Evolutionary conservation across 805 yeast species (phyloP), one percentile per base, ranked within the genome.

Genomic region (Spathaspora hagerdaliae): DNA sequence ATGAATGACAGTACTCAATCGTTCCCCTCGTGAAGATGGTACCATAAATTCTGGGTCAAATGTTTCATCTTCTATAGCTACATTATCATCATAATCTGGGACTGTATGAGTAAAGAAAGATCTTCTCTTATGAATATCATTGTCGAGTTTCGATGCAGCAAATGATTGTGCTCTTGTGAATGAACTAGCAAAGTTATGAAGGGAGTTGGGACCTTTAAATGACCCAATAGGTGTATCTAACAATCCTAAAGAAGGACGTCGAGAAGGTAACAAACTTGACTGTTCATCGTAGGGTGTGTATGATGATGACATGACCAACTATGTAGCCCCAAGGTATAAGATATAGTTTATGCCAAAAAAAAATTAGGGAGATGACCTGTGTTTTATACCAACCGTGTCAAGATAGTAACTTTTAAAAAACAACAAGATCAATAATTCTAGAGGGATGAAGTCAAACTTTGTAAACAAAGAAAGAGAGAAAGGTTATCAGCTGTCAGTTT

Each of bases 151-250:
- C 26, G 62, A 59, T 10, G 81, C 77, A 41, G 77, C 72, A 60
- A 75, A 78, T 2, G 89, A 79, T 60, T 87, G 92, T 1, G 96
- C 94, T 59, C 96, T 75, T 35, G 81, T 77, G 57, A 76, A 81
- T 0, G 96, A 87, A 11, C 87, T 79, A 1, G 95, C 95, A 65
- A 88, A 88, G 45, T 86, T 81, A 47, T 83, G 81, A 36, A 88
- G 60, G 1, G 94, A 85, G 63, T 85, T 85, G 13, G 73, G 71
- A 39, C 88, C 85, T 56, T 73, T 73, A 58, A 80, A 81, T 14
- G 85, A 81, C 11, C 42, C 42, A 26, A 78, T 65, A 2, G 66
- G 64, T 39, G 59, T 53, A 50, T 64, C 67, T 36, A 61, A 51
- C 36, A 60, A 49, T 13, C 61, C 32, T 24, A 51, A 54, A 5